Evolutionary conservation across 2,329 filamentous ascomycete species (phyloP), one percentile per base, ranked within the genome.

Genomic region (Chrysosporium queenslandicum): DNA sequence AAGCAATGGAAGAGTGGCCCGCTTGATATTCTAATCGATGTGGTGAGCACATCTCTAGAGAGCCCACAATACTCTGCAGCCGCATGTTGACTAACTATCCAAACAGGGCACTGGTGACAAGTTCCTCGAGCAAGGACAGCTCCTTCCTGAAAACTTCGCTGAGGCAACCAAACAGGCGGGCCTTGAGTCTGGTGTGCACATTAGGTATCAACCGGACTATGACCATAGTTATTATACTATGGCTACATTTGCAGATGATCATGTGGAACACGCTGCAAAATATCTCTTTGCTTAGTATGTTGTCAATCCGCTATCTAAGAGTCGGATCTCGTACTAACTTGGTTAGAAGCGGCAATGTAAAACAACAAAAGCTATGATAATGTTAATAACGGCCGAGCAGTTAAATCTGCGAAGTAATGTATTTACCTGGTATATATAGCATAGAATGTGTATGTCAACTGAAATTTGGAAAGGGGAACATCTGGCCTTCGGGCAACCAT

Each of bases 211-310:
- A 67, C 64, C 86, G 72, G 89, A 83, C 56, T 97, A 98, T 66
- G 92, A 98, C 68, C 92, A 98, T 73, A 94, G 88, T 57, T 98
- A 98, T 74, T 98, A 82, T 72, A 96, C 95, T 71, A 94, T 98
- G 76, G 84, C 90, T 32, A 82, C 82, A 14, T 98, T 98, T 67
- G 80, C 85, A 40, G 84, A 87, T 63, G 90, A 97, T 61, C 92
- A 98, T 70, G 79, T 97, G 60, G 83, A 87, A 63, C 88, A 94
- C 72, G 89, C 89, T 55, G 91, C 90, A 59, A 95, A 92, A 76
- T 83, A 88, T 66, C 73, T 96, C 52, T 74, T 80, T 61, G 74
- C 71, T 64, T 81, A 80, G 72, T 40, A 46, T 41, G 41, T 50
- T n/a, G 30, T 27, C 18, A 30, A 8, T 4, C 11, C 36, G 23